phyloP scores from a whole-genome alignment of 2,329 filamentous ascomycete genomes.

The Epichloe gansuensis region DNA sequence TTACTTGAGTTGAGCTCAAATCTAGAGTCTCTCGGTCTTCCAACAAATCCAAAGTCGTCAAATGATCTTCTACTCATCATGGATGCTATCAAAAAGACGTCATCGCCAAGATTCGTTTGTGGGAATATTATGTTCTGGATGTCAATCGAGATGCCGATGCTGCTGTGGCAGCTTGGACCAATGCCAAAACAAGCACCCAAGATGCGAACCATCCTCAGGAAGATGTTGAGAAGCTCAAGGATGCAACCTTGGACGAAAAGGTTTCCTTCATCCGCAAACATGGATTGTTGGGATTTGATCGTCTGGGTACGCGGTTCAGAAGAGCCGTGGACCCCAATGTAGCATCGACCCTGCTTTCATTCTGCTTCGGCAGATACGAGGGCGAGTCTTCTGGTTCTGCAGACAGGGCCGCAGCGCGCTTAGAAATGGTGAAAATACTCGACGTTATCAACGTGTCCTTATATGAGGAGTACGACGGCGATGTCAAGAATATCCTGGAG shows the following conservation, averaged over 20 bases:
- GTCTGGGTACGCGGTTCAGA: slow-evolving; percentile 68
- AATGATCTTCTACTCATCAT: slow-evolving; percentile 73
- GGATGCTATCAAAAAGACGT: slow-evolving; percentile 72
- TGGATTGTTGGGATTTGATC: slow-evolving; percentile 58
- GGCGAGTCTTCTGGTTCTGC: slow-evolving; percentile 29
- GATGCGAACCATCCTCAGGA: slow-evolving; percentile 23
- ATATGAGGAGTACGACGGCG: slow-evolving; percentile 84
- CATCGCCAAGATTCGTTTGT: slow-evolving; percentile 65
- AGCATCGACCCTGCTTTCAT: slow-evolving; percentile 43
- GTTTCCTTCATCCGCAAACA: slow-evolving; percentile 55
- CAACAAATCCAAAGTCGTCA: slow-evolving; percentile 55
- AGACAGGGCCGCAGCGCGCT: slow-evolving; percentile 36
- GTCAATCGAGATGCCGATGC: slow-evolving; percentile 59
- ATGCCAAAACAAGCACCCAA: slow-evolving; percentile 43
- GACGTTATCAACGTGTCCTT: slow-evolving; percentile 79
- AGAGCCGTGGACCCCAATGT: slow-evolving; percentile 58
- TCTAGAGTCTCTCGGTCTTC: slow-evolving; percentile 59
- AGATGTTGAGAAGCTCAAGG: slow-evolving; percentile 34
- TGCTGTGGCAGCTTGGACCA: slow-evolving; percentile 59
- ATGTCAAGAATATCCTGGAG: slow-evolving; percentile 71
- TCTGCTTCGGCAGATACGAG: slow-evolving; percentile 49
- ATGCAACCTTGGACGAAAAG: slow-evolving; percentile 33
- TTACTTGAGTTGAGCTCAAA: slow-evolving; percentile 66
- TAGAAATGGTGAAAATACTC: slow-evolving; percentile 51
- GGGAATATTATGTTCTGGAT: slow-evolving; percentile 87